A percentile compares a stretch with the other conserved stretches of the same genome.
phyloP scores from a whole-genome alignment of 2,329 filamentous ascomycete species.

The Dactylellina cionopaga region DNA sequence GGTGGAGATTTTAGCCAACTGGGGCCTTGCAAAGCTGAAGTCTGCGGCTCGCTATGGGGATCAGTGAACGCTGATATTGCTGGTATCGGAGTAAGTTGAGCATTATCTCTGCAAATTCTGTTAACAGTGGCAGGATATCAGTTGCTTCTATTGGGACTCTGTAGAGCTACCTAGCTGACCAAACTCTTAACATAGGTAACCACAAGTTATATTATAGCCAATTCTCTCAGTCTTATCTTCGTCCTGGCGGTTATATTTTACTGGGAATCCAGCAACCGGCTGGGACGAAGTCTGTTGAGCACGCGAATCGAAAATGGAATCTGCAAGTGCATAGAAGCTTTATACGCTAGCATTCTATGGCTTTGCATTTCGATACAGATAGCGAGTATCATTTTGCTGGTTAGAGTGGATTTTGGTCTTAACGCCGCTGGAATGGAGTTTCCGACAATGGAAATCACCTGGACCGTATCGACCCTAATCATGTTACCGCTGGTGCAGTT shows the following conservation, averaged over 20 bases:
- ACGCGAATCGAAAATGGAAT: not conserved
- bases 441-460: conserved; percentile 31
- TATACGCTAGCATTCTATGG: conserved; percentile 14
- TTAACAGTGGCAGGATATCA: too few relatives aligned
- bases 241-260: conserved; percentile 12
- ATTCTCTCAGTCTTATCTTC: conserved; percentile 23
- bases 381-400: conserved; percentile 19
- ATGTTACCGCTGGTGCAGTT: conserved; percentile 14
- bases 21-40: not conserved
- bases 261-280: conserved; percentile 8
- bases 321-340: conserved; percentile 11
- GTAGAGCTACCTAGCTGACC: not conserved
- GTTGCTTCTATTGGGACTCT: not conserved
- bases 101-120: too few relatives aligned
- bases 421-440: conserved; percentile 26
- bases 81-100: conserved; percentile 28
- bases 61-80: conserved; percentile 26
- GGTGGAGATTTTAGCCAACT: not conserved
- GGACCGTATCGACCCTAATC: conserved; percentile 18
- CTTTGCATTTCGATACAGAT: conserved; percentile 24
- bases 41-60: conserved; percentile 28
- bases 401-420: conserved; percentile 16
- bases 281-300: not conserved
- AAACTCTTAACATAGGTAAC: conserved; percentile 7
- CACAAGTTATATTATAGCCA: conserved; percentile 31